Conservation (phyloP, 2,329 filamentous ascomycete genomes). For the Pseudocercospora crystallina region DNA sequence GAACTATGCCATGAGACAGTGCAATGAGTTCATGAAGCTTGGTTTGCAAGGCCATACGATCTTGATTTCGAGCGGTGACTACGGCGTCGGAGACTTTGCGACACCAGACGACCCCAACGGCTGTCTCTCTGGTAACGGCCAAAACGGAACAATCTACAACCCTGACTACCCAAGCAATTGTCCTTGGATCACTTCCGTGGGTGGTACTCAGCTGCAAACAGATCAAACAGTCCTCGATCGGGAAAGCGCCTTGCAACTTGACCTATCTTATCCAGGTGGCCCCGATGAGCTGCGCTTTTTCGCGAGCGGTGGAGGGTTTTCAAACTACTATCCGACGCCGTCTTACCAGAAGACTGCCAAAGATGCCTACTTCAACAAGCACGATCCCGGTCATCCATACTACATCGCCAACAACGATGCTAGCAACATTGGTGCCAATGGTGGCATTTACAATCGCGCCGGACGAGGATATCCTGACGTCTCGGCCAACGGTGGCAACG, state of each 20-base stretch:
- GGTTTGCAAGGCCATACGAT: constrained; percentile 45
- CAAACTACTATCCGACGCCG: constrained; percentile 32
- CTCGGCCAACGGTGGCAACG: constrained; percentile 40
- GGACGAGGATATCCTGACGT: constrained; percentile 38
- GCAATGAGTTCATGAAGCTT: constrained; percentile 46
- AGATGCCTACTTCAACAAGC: constrained; percentile 31
- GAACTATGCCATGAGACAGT: constrained; percentile 50
- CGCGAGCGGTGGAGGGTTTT: constrained; percentile 39
- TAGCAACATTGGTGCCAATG: constrained; percentile 17
- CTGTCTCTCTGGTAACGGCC: constrained; percentile 5
- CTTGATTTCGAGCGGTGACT: constrained; percentile 42
- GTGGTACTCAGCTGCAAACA: constrained; percentile 39
- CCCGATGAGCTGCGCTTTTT: constrained; percentile 11
- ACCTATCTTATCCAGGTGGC: constrained; percentile 33
- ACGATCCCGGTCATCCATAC: constrained; percentile 23
- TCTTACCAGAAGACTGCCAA: constrained; percentile 36
- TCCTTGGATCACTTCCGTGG: constrained; percentile 39
- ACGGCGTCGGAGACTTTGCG: constrained; percentile 33
- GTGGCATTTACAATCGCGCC: constrained; percentile 30
- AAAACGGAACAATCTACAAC: constrained; percentile 17
- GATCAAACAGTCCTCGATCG: constrained; percentile 30
- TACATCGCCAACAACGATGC: constrained; percentile 22
- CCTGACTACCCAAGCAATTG: constrained; percentile 16
- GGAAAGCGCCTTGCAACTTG: constrained; percentile 20
- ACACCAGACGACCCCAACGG: constrained; percentile 1